A percentile compares a stretch with the other conserved stretches of the same genome.
Evolutionary conservation across 2,329 filamentous ascomycete species (phyloP).

Genomic region (Epichloe elymi): DNA sequence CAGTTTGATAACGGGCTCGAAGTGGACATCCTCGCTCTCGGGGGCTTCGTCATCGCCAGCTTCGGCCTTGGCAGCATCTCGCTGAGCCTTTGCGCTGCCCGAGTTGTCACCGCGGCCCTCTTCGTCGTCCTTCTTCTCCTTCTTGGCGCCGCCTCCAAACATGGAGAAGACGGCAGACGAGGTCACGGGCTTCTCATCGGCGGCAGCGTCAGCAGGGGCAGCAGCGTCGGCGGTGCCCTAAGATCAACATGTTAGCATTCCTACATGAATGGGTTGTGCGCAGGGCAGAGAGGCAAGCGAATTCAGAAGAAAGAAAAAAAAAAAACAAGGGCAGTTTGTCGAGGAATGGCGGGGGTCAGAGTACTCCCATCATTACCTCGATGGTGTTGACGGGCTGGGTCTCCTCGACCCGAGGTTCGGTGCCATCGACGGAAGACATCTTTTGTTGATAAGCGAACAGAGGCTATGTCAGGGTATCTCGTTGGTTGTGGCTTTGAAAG

Average conservation of each 20-base stretch:
- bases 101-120: constrained; percentile 78
- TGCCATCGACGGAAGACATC: constrained; percentile 38
- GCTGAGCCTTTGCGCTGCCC: constrained; percentile 73
- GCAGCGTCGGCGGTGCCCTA: constrained; percentile 1
- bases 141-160: constrained; percentile 96
- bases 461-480: neutral
- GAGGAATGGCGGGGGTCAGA: neutral
- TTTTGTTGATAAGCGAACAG: constrained; percentile 11
- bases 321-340: neutral
- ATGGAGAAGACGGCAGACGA: constrained; percentile 79
- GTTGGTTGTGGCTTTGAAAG: neutral
- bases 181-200: constrained; percentile 27
- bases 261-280: neutral
- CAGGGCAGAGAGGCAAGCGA: neutral
- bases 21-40: constrained; percentile 88
- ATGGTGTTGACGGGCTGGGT: constrained; percentile 17
- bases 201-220: constrained; percentile 9
- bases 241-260: neutral
- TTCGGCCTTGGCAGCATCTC: constrained; percentile 45
- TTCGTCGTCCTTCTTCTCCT: constrained; percentile 74
- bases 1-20: constrained; percentile 90
- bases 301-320: neutral
- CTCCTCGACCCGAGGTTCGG: constrained; percentile 42
- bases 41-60: constrained; percentile 59
- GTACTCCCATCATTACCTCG: constrained; percentile 12